phyloP scores from a whole-genome alignment of 116 monocot genomes.

The Phalaenopsis hybrid region DNA sequence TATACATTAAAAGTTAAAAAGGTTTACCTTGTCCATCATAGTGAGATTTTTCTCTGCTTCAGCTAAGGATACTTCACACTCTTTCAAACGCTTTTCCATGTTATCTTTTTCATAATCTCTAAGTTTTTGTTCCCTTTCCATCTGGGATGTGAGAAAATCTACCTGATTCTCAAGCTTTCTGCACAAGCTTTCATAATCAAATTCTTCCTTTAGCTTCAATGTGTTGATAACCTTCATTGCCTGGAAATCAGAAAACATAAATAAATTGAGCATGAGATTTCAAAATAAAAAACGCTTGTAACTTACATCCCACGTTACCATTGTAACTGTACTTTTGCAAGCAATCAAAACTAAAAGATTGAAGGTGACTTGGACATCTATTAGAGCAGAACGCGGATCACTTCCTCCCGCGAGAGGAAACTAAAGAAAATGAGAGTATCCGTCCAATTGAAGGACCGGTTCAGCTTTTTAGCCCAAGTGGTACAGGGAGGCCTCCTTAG shows the following conservation, averaged over 20 bases:
- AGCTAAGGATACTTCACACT: slow-evolving; percentile 26
- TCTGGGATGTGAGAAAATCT: slow-evolving; percentile 55
- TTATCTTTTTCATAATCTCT: slow-evolving; percentile 48
- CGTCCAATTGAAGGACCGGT: too few species aligned
- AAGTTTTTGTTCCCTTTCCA: slow-evolving; percentile 58
- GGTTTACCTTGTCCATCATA: slow-evolving; percentile 35
- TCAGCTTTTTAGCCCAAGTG: too few species aligned
- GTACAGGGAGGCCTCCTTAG: too few species aligned
- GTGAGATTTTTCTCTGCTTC: slow-evolving; percentile 27
- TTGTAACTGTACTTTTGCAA: neutral
- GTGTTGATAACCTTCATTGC: slow-evolving; percentile 84
- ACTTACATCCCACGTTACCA: neutral
- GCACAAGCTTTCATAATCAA: slow-evolving; percentile 73
- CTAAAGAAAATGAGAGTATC: too few species aligned
- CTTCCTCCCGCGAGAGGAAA: too few species aligned
- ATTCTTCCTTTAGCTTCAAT: slow-evolving; percentile 74
- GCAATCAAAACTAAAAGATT: neutral
- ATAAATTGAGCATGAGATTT: neutral
- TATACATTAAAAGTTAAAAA: neutral
- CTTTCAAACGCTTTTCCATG: slow-evolving; percentile 42
- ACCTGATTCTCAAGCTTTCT: slow-evolving; percentile 57
- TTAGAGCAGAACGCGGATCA: too few species aligned
- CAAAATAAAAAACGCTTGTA: neutral
- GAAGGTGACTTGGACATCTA: too few species aligned
- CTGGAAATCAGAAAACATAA: slow-evolving; percentile 24